Base-by-base conservation (phyloP, 306 rosid genomes). In the Mucuna pruriens region DNA sequence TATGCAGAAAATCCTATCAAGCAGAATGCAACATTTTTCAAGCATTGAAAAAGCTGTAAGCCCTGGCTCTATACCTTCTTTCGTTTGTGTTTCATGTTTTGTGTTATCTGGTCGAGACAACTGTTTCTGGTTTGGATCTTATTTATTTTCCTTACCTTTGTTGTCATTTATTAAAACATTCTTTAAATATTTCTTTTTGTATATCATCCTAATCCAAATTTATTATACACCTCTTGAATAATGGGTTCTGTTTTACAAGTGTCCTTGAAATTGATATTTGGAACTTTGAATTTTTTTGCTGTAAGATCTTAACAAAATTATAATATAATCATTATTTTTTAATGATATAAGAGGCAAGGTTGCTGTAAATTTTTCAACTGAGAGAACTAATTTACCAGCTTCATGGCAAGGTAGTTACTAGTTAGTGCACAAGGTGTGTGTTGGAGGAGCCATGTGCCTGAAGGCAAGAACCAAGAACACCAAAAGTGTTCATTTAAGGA, bases 1-100 rank as follows among this genome's bases (percentile, higher is more conserved):
- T 79, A 95, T 93, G 99, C 99, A 93, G 88, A 89, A 93, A 90
- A 91, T 95, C 80, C 83, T 95, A 61, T 93, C 99, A 80, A 71
- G 76, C 85, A 89, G 98, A 87, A 79, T 83, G 91, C 97, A 95
- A 38, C 97, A 93, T 87, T 95, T 95, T 89, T 83, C 96, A 58
- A 92, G 91, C 90, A 71, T 88, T 72, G 98, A 91, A 71, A 95
- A 95, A 90, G 99, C 96, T 72, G 99, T 93, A 86, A 63, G 76
- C 54, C 39, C 57, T 67, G 44, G 48, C 36, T 80, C 66, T 60
- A 15, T 79, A 49, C 33, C 48, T 42, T 61, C 17, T 55, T 71
- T 86, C 33, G 38, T 22, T 75, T 69, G 62, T 9, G 17, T 84
- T 65, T 77, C 42, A 34, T 38, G 22, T 74, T 52, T 44, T 45